A percentile compares a stretch with the other conserved stretches of the same genome.
phyloP scores from a whole-genome alignment of 2,329 filamentous ascomycete species.

The Penicillium aurantiogriseum region DNA sequence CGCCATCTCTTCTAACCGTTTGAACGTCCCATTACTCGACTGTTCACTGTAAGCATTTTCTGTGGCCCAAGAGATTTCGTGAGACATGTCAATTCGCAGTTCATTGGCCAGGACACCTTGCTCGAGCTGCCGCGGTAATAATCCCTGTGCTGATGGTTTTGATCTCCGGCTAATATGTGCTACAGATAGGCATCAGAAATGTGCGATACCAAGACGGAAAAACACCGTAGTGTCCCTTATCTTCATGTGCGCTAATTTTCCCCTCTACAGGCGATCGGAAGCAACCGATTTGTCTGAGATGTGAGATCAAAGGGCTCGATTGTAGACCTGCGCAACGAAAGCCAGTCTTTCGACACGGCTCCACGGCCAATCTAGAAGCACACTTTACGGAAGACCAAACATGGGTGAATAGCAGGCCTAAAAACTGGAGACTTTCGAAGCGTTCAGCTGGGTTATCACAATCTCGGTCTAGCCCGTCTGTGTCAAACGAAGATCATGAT shows the following conservation, averaged over 20 bases:
- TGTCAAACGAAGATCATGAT: not conserved
- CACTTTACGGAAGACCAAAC: constrained; percentile 16
- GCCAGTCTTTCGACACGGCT: constrained; percentile 19
- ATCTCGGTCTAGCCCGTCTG: not conserved
- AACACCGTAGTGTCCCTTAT: too few species aligned
- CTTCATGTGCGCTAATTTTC: not conserved
- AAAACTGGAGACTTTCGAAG: constrained; percentile 12
- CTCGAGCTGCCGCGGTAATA: not conserved
- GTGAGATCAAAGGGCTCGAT: constrained; percentile 13
- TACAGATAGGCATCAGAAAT: constrained; percentile 14
- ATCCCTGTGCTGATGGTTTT: too few species aligned
- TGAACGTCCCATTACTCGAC: not conserved
- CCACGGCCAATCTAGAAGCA: constrained; percentile 14
- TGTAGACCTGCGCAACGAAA: constrained; percentile 14
- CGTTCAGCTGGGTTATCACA: not conserved
- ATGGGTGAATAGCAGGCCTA: constrained; percentile 26
- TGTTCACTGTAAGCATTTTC: not conserved
- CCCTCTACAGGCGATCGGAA: constrained; percentile 16
- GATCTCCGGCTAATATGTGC: not conserved
- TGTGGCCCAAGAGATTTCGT: not conserved
- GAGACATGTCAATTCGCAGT: not conserved
- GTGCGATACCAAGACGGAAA: not conserved
- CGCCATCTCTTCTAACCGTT: not conserved
- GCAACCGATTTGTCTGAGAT: constrained; percentile 15
- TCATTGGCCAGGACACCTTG: not conserved